These are phyloP conservation scores for Penicillium sp. DNA, from an alignment of 2,329 filamentous ascomycete species.

Conservation along the genomic window DNA sequence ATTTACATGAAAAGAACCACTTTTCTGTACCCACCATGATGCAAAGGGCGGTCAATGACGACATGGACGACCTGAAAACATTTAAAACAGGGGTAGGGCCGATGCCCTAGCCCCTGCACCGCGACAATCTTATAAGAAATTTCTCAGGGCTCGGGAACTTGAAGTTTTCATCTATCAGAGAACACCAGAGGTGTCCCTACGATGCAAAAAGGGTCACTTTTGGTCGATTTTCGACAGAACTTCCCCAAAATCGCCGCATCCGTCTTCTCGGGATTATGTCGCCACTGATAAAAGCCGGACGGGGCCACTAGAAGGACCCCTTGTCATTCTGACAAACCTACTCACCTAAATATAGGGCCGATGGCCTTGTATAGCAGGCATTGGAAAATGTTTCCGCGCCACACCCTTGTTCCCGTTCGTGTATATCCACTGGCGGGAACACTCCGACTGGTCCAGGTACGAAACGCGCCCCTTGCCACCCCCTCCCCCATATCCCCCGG, in stretches of 20 bases:
- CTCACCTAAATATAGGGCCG: background rate
- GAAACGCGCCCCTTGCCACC: background rate
- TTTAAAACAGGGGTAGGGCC: slow-evolving; percentile 19
- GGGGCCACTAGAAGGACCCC: too few relatives aligned
- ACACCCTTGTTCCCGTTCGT: slow-evolving; percentile 1
- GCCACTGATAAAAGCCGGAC: background rate
- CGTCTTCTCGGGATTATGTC: background rate
- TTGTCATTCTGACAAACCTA: too few relatives aligned
- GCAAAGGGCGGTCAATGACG: slow-evolving; percentile 9
- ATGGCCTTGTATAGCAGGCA: background rate
- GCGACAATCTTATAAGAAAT: slow-evolving; percentile 10
- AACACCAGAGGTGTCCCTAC: background rate
- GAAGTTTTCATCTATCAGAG: background rate
- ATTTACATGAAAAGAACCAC: slow-evolving; percentile 7
- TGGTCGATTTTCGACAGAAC: background rate
- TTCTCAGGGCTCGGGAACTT: too few relatives aligned
- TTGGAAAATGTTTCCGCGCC: background rate
- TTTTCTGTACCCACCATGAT: slow-evolving; percentile 3
- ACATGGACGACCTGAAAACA: slow-evolving; percentile 12
- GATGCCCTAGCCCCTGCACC: slow-evolving; percentile 15
- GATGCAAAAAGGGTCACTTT: background rate
- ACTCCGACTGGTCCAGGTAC: slow-evolving; percentile 21
- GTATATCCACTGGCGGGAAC: slow-evolving; percentile 11
- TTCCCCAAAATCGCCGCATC: background rate
- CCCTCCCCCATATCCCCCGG: background rate